phyloP scores from a whole-genome alignment of 1,284 basidiomycete species.

The Cutaneotrichosporon arboriforme region DNA sequence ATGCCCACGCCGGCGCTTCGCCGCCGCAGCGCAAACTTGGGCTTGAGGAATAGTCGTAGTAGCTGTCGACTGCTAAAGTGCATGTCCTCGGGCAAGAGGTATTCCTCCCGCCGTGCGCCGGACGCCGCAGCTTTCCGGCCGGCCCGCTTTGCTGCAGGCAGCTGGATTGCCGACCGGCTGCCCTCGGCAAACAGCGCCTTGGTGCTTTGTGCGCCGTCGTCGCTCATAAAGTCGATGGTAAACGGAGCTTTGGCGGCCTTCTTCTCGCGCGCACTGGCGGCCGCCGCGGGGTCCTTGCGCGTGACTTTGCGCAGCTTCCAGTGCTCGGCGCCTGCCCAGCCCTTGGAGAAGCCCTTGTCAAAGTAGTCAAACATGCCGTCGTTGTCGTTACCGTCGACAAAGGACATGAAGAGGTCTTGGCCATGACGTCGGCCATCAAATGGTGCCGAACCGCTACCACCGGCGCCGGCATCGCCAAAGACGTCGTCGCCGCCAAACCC shows the following conservation, averaged over 20 bases:
- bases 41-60: constrained; percentile 89
- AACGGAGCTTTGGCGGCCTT: constrained; percentile 75
- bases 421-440: constrained; percentile 72
- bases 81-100: constrained; percentile 91
- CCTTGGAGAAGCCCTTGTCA: constrained; percentile 80
- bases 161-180: constrained; percentile 60
- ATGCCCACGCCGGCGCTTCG: constrained; percentile 51
- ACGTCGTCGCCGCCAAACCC: constrained; percentile 48
- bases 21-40: constrained; percentile 82
- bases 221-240: constrained; percentile 71
- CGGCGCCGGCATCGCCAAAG: constrained; percentile 20
- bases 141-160: constrained; percentile 57
- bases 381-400: constrained; percentile 58
- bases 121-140: constrained; percentile 38
- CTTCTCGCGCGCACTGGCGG: constrained; percentile 52
- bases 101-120: constrained; percentile 58
- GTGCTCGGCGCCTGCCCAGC: constrained; percentile 98
- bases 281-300: constrained; percentile 56
- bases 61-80: constrained; percentile 89
- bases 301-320: constrained; percentile 84
- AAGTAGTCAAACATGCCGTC: constrained; percentile 84
- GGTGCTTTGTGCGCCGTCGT: constrained; percentile 51
- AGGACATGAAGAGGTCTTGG: constrained; percentile 75
- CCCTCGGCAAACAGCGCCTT: constrained; percentile 78
- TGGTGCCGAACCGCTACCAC: constrained; percentile 50